These are phyloP conservation scores for Podila verticillata DNA, from an alignment of 192 early-diverging fungal species.

Conservation along the genomic window DNA sequence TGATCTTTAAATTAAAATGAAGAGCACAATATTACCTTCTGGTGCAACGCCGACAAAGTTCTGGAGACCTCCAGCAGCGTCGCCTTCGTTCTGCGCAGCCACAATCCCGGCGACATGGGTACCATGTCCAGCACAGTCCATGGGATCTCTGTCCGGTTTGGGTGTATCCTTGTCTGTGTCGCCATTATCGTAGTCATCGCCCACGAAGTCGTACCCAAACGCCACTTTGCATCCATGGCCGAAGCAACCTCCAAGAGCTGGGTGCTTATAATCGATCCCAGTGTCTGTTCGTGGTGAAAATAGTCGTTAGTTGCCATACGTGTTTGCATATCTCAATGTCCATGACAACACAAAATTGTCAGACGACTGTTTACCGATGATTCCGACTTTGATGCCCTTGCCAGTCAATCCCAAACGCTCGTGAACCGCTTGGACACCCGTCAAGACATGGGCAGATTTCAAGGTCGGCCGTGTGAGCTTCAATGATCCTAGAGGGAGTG, in stretches of 20 bases:
- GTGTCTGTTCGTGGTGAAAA: constrained; percentile 16
- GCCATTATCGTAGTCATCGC: constrained; percentile 51
- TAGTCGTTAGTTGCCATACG: background rate
- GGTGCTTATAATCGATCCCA: constrained; percentile 67
- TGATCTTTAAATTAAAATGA: too few relatives aligned
- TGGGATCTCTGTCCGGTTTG: constrained; percentile 59
- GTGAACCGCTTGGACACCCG: constrained; percentile 10
- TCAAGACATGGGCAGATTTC: constrained; percentile 34
- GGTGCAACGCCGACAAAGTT: constrained; percentile 85
- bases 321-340: too few relatives aligned
- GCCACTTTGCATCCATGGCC: constrained; percentile 61
- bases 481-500: constrained; percentile 17
- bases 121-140: constrained; percentile 73
- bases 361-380: constrained; percentile 63
- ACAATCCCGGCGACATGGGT: constrained; percentile 78
- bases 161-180: constrained; percentile 36
- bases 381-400: constrained; percentile 57
- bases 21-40: constrained; percentile 56
- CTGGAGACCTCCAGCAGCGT: constrained; percentile 39
- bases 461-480: constrained; percentile 25
- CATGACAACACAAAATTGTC: too few relatives aligned
- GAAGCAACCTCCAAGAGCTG: constrained; percentile 68
- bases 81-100: constrained; percentile 67
- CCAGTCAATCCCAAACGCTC: constrained; percentile 39
- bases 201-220: constrained; percentile 70